Conservation (phyloP, 129 eudicot species). For the Centella asiatica region DNA sequence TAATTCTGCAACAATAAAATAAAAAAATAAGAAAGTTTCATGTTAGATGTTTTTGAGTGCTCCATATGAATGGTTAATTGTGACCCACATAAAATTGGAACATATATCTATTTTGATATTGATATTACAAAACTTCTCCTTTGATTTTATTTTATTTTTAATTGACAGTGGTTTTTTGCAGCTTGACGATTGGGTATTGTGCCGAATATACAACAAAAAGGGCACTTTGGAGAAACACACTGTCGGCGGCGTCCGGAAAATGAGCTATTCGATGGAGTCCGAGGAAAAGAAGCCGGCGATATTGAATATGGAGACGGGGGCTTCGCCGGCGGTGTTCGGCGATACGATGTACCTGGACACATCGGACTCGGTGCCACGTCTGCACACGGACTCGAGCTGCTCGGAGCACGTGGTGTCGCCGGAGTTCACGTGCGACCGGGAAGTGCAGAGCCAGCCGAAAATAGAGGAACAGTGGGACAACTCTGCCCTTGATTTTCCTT, state of each 20-base stretch:
- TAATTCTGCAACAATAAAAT: no score
- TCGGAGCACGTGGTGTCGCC: conserved; percentile 42
- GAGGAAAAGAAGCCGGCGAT: conserved; percentile 15
- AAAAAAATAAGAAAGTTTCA: no score
- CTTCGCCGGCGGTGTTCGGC: neutral
- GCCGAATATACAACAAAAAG: conserved; percentile 69
- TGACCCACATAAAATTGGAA: no score
- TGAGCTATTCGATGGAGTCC: neutral
- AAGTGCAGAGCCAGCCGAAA: conserved; percentile 47
- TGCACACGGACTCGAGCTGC: conserved; percentile 51
- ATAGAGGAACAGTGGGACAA: conserved; percentile 8
- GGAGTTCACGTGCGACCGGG: conserved; percentile 23
- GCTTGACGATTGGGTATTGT: conserved; percentile 67
- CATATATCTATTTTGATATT: neutral
- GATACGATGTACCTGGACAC: conserved; percentile 25
- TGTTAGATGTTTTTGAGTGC: no score
- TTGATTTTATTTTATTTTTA: neutral
- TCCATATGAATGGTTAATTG: no score
- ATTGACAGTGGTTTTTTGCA: conserved; percentile 10
- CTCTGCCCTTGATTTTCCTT: conserved; percentile 27
- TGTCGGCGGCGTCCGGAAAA: neutral
- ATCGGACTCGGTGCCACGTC: conserved; percentile 46
- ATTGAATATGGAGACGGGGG: neutral
- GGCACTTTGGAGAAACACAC: conserved; percentile 41
- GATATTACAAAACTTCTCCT: neutral